Conservation (phyloP, 1,284 basidiomycete genomes). For the Sporisorium scitamineum region DNA sequence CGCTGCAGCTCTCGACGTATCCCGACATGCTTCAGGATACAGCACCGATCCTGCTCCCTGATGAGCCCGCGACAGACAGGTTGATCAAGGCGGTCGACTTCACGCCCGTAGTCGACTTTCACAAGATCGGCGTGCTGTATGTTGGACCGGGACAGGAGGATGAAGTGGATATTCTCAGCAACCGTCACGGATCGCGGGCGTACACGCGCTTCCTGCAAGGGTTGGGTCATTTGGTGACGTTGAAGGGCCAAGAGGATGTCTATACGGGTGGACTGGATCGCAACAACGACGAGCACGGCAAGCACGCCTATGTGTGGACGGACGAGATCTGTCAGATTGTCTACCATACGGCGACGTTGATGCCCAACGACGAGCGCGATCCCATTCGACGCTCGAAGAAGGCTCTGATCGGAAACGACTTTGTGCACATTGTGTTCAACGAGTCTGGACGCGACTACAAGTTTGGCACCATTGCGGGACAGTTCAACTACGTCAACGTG, state of each 20-base stretch:
- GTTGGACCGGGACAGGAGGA: conserved; percentile 89
- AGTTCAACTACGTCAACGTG: conserved; percentile 98
- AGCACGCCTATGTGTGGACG: conserved; percentile 88
- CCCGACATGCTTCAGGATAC: conserved; percentile 67
- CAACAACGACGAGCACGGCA: conserved; percentile 80
- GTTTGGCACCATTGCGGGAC: conserved; percentile 89
- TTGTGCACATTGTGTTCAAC: conserved; percentile 87
- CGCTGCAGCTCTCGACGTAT: conserved; percentile 80
- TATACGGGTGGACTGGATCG: conserved; percentile 92
- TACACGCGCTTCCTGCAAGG: conserved; percentile 93
- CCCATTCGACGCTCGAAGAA: conserved; percentile 60
- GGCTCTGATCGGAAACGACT: conserved; percentile 69
- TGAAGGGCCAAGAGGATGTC: conserved; percentile 85
- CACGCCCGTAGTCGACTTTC: conserved; percentile 95
- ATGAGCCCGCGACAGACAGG: conserved; percentile 74
- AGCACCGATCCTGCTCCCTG: conserved; percentile 71
- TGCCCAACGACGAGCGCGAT: conserved; percentile 76
- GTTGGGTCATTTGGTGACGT: conserved; percentile 86
- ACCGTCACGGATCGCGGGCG: conserved; percentile 91
- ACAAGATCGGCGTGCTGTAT: conserved; percentile 96
- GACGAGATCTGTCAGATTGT: conserved; percentile 95
- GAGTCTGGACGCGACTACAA: conserved; percentile 75
- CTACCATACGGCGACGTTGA: conserved; percentile 96
- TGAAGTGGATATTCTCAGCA: conserved; percentile 88
- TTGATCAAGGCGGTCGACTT: conserved; percentile 81